Evolutionary conservation across 345 rosid species (phyloP).

Genomic region (Euclidium syriacum): DNA sequence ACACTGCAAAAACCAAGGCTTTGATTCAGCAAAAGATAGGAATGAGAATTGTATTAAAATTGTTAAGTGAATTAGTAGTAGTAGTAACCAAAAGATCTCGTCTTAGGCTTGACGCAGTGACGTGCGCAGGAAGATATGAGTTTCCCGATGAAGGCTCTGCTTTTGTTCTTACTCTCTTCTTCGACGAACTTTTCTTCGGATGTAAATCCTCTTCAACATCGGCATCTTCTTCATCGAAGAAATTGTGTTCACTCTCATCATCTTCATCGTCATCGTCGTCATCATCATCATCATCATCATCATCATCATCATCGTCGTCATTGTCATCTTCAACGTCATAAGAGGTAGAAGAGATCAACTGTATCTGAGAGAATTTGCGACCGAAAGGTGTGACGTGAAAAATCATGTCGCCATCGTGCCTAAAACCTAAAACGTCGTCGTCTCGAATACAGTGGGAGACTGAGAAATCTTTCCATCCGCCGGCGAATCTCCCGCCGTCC

Average conservation of each 20-base stretch:
- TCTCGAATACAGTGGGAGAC: conserved; percentile 5
- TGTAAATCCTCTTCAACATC: not conserved
- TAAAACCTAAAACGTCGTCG: conserved; percentile 24
- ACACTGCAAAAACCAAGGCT: not conserved
- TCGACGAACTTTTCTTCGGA: not conserved
- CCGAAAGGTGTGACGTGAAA: conserved; percentile 24
- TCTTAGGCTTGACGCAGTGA: conserved; percentile 6
- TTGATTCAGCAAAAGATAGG: not conserved
- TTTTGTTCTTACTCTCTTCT: conserved; percentile 14
- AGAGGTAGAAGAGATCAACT: conserved; percentile 5
- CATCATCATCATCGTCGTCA: not conserved
- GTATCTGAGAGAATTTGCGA: conserved; percentile 17
- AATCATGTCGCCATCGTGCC: conserved; percentile 14
- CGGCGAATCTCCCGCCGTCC: conserved; percentile 8
- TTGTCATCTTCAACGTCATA: not conserved
- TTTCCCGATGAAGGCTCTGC: not conserved
- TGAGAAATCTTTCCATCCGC: conserved; percentile 19
- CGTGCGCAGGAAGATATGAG: conserved; percentile 12
- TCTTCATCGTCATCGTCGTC: not conserved
- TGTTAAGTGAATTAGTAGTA: not conserved
- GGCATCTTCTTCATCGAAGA: not conserved
- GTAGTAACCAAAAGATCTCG: conserved; percentile 1
- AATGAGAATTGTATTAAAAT: not conserved
- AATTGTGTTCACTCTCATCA: too few relatives aligned
- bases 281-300: not conserved